phyloP scores from a whole-genome alignment of 2,329 filamentous ascomycete species.

The Colletotrichum lini region DNA sequence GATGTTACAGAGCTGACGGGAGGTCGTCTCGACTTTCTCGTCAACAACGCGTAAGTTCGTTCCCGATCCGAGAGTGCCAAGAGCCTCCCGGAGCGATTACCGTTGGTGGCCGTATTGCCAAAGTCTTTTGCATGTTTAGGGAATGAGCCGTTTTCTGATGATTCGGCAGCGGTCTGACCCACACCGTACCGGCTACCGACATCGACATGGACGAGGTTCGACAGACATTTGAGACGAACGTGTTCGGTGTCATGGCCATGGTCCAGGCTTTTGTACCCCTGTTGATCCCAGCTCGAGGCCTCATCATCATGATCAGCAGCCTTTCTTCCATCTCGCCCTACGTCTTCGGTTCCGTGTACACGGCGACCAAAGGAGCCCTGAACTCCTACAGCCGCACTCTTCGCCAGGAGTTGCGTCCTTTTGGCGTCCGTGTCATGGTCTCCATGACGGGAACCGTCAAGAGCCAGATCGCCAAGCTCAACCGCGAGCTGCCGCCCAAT shows the following conservation, averaged over 20 bases:
- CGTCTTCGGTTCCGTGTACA: constrained; percentile 68
- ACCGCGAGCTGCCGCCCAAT: constrained; percentile 58
- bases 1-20: constrained; percentile 64
- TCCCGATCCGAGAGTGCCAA: not conserved
- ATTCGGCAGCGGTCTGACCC: constrained; percentile 62
- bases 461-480: constrained; percentile 63
- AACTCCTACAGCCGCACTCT: constrained; percentile 67
- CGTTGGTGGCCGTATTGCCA: not conserved
- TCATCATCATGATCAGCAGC: constrained; percentile 70
- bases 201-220: constrained; percentile 67
- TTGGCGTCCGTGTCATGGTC: constrained; percentile 70
- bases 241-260: constrained; percentile 71
- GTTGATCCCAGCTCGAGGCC: constrained; percentile 64
- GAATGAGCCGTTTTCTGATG: constrained; percentile 2
- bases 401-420: constrained; percentile 67
- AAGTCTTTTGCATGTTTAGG: not conserved
- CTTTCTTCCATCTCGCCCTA: constrained; percentile 66
- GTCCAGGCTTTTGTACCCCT: constrained; percentile 64
- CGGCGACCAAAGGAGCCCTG: constrained; percentile 69
- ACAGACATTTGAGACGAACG: constrained; percentile 69
- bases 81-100: too few relatives aligned
- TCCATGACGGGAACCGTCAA: constrained; percentile 68
- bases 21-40: constrained; percentile 69
- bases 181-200: constrained; percentile 67
- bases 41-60: constrained; percentile 70